A percentile compares a stretch with the other conserved stretches of the same genome.
Conservation (phyloP, 192 early-diverging fungal genomes). For the Haplosporangium gracile region DNA sequence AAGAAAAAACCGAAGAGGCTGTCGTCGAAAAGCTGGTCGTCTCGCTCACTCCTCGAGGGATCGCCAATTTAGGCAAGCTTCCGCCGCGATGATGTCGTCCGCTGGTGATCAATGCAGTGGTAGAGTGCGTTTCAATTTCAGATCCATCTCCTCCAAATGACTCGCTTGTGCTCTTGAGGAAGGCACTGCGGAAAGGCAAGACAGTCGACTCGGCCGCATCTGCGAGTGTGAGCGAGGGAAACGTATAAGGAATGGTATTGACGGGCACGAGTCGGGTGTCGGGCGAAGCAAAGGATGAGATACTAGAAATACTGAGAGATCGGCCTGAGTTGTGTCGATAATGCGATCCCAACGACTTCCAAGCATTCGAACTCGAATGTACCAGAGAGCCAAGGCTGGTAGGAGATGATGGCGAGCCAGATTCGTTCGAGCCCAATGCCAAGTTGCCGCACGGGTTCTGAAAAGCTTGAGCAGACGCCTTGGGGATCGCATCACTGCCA, state of each 20-base stretch:
- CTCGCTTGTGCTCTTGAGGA: neutral
- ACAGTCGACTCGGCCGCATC: neutral
- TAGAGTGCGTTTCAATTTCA: neutral
- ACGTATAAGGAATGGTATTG: neutral
- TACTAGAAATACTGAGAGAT: slow-evolving; percentile 1
- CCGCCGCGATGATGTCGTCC: neutral
- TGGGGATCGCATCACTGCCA: neutral
- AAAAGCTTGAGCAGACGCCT: neutral
- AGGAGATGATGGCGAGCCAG: neutral
- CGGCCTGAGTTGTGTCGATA: neutral
- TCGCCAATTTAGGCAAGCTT: slow-evolving; percentile 4
- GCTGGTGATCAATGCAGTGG: neutral
- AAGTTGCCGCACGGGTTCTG: neutral
- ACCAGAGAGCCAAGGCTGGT: neutral
- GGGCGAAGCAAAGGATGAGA: slow-evolving; percentile 1
- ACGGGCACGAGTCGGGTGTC: neutral
- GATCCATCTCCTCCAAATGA: neutral
- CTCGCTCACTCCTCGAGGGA: neutral
- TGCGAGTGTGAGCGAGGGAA: neutral
- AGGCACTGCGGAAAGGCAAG: neutral
- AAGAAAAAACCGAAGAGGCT: neutral
- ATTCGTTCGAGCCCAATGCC: neutral
- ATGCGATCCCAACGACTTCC: neutral
- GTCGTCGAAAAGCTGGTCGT: neutral
- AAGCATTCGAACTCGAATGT: neutral